Base-by-base conservation (phyloP, 2,329 filamentous ascomycete genomes). In the Fusarium sp. region DNA sequence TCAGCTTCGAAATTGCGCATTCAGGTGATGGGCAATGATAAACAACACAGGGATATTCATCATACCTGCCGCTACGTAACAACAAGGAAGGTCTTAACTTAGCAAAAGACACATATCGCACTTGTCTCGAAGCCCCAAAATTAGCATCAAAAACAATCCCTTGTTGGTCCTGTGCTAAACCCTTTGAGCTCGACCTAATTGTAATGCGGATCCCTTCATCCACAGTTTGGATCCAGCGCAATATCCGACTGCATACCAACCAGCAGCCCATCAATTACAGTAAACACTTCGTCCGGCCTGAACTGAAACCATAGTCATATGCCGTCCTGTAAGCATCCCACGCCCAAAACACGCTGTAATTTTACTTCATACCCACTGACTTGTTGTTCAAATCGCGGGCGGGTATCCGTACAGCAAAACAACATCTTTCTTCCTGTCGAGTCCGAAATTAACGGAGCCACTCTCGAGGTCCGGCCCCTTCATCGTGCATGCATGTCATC, bases 201-300 rank as follows among this genome's bases (percentile, higher is more conserved):
- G 20, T 20, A n/a, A 25, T 62, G 51, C 58, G 59, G 60, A 63
- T 43, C 45, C 58, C 40, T 58, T 58, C 60, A 63, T 63, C 60
- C 60, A 58, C 59, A 64, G 29, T n/a, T 46, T 53, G 50, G 60
- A 60, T 53, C 65, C 65, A 67, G 50, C 35, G 59, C 46, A 68
- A 67, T 66, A 63, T 67, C 65, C 66, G 55, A 37, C 55, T 61
- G 41, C 64, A 66, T 68, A 29, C 66, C 66, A 69, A 66, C 54
- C 56, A 69, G 39, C 21, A 42, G 20, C 21, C 55, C 40, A 50
- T 50, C 41, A 29, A 46, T 46, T 47, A 48, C 51, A 66, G 46
- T 57, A 48, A 57, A 51, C 29, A 56, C 41, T 47, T 50, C 46
- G 57, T 47, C 57, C 46, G 50, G 29, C 41, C 29, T 31, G 62